These are phyloP conservation scores for Ogataea saltuana DNA, from an alignment of 805 yeast genomes.

Conservation along the genomic window DNA sequence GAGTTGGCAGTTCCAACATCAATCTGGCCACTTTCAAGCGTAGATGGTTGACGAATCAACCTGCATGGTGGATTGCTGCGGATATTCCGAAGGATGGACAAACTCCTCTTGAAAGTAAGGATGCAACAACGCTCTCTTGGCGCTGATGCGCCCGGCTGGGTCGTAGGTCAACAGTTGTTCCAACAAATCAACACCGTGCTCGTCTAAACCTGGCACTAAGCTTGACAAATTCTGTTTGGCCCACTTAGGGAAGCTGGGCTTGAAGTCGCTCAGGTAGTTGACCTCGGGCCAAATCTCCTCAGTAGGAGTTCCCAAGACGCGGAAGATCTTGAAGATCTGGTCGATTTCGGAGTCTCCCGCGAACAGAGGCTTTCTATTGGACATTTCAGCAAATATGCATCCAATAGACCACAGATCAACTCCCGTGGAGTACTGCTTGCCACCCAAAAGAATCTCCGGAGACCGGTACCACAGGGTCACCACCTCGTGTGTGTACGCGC, in stretches of 20 bases:
- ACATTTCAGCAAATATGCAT: conserved; percentile 97
- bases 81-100: conserved; percentile 30
- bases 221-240: conserved; percentile 66
- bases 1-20: background rate
- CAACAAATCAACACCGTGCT: conserved; percentile 80
- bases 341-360: conserved; percentile 99
- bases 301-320: conserved; percentile 90
- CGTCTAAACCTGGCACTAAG: conserved; percentile 76
- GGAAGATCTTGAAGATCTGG: conserved; percentile 90
- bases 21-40: conserved; percentile 20
- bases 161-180: conserved; percentile 82
- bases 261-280: conserved; percentile 85
- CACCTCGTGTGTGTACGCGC: conserved; percentile 97
- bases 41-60: conserved; percentile 38
- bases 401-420: conserved; percentile 99
- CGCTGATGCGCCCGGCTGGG: conserved; percentile 91
- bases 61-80: conserved; percentile 38
- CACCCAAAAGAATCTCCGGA: conserved; percentile 93
- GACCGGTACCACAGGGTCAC: conserved; percentile 98
- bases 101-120: conserved; percentile 74
- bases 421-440: conserved; percentile 95
- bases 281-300: conserved; percentile 96
- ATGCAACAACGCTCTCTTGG: conserved; percentile 87
- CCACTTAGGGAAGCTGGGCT: conserved; percentile 93
- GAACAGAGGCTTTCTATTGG: conserved; percentile 89